Base-by-base conservation (phyloP, 2,329 filamentous ascomycete species). In the Cryphonectria radicalis region DNA sequence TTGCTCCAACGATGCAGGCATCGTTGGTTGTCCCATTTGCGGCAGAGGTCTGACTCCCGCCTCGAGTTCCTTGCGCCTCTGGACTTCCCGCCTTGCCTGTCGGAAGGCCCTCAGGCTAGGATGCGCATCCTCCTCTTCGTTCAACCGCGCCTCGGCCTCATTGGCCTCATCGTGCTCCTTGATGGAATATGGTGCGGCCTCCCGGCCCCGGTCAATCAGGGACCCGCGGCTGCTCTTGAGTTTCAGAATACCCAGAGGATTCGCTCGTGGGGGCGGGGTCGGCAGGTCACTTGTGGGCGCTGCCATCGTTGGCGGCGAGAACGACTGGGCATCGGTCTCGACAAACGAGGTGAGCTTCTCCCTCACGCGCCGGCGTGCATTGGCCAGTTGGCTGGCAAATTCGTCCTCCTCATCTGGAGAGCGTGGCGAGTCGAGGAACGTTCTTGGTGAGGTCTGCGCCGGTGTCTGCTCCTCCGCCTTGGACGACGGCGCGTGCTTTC, bases 361-460 rank as follows among this genome's bases (percentile, higher is more conserved):
- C 67, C 93, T 90, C 10, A 95, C 91, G 0, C 91, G 88, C 42
- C 88, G 88, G 69, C 92, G 89, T 22, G 92, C 89, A 74, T 90
- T 88, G 2, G 91, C 92, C 55, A 95, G 85, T 76, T 94, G 91
- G 67, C 86, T 89, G 25, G 91, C 90, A 77, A 95, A 94, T 40
- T 93, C 92, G 67, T 93, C 89, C 5, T 87, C 85, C 67, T 91
- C 89, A 40, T 84, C 82, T 62, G 69, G 66, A 25, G 71, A 73
- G 25, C 50, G 66, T 5, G 69, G 66, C 14, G 69, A 69, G 6
- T 67, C 69, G 13, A 70, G 22, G 50, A 65, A 63, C 35, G 46
- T 71, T 40, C 43, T 50, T 43, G 63, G 35, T 40, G 43, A 63
- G 11, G 7, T 59, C 1, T 60, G 68, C 10, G 50, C 46, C 19